A percentile compares a stretch with the other conserved stretches of the same genome.
Conservation (phyloP, 83 land plant species). For the Thuja plicata region DNA sequence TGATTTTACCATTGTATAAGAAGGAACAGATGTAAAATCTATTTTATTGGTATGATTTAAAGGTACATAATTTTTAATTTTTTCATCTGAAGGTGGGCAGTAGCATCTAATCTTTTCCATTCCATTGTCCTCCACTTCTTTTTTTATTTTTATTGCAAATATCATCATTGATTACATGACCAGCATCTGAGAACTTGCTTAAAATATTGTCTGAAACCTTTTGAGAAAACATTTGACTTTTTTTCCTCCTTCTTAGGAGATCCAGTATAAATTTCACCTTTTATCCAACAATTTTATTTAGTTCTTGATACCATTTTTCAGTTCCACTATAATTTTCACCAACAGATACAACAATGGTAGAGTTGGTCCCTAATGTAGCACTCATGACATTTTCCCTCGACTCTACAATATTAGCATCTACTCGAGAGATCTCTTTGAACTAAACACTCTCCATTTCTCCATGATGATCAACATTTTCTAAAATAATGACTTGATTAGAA, state of each 20-base stretch:
- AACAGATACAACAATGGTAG: slow-evolving; percentile 22
- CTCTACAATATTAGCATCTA: not conserved
- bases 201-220: slow-evolving; percentile 66
- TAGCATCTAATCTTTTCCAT: slow-evolving; percentile 38
- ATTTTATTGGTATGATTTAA: not conserved
- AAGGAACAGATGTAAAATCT: not conserved
- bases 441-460: not conserved
- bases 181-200: slow-evolving; percentile 52
- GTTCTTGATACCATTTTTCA: not conserved
- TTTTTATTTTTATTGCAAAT: slow-evolving; percentile 26
- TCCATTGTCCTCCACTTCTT: slow-evolving; percentile 32
- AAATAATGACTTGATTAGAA: not conserved
- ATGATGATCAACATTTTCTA: not conserved
- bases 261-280: slow-evolving; percentile 8
- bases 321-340: slow-evolving; percentile 21
- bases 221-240: slow-evolving; percentile 54
- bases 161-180: slow-evolving; percentile 19
- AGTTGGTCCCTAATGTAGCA: slow-evolving; percentile 12
- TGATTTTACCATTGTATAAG: not conserved
- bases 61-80: not conserved
- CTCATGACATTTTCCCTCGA: not conserved
- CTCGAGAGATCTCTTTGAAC: not conserved
- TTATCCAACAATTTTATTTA: slow-evolving; percentile 13
- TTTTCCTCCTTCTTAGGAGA: slow-evolving; percentile 28
- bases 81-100: slow-evolving; percentile 4